phyloP scores from a whole-genome alignment of 139 green algal species.

The Klebsormidium nitens region DNA sequence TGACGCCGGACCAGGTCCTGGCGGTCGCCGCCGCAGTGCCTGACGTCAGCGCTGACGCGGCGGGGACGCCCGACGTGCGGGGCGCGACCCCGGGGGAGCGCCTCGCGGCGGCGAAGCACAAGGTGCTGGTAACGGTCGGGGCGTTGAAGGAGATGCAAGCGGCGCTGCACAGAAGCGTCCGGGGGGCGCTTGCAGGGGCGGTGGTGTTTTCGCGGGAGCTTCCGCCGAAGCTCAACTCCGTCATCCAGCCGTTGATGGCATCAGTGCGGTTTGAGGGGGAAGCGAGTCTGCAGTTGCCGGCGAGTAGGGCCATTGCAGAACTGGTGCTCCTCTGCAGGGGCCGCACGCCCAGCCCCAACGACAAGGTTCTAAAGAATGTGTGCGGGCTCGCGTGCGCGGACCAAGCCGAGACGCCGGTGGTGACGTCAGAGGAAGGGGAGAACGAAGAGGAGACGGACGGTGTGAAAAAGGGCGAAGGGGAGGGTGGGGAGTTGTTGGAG shows the following conservation, averaged over 20 bases:
- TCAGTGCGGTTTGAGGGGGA: constrained; percentile 38
- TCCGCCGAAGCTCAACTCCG: constrained; percentile 79
- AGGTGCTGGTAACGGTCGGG: background rate
- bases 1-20: too few species aligned
- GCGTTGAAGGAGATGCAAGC: constrained; percentile 2
- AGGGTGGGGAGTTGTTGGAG: constrained; percentile 10
- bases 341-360: constrained; percentile 69
- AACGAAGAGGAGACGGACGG: constrained; percentile 1
- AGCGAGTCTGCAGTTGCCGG: constrained; percentile 48
- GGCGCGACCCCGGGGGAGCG: background rate
- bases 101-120: background rate
- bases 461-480: background rate
- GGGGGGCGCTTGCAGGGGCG: constrained; percentile 54
- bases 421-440: background rate
- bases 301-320: constrained; percentile 61
- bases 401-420: constrained; percentile 42
- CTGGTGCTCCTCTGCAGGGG: constrained; percentile 55
- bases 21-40: background rate
- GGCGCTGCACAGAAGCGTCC: constrained; percentile 38
- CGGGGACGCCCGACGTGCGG: too few species aligned
- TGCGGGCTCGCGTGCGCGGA: constrained; percentile 62
- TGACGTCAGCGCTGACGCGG: background rate
- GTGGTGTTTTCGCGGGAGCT: constrained; percentile 52
- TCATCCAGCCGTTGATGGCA: constrained; percentile 90
- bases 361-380: constrained; percentile 83